Conservation (phyloP, 306 rosid species). For the Cicer arietinum region DNA sequence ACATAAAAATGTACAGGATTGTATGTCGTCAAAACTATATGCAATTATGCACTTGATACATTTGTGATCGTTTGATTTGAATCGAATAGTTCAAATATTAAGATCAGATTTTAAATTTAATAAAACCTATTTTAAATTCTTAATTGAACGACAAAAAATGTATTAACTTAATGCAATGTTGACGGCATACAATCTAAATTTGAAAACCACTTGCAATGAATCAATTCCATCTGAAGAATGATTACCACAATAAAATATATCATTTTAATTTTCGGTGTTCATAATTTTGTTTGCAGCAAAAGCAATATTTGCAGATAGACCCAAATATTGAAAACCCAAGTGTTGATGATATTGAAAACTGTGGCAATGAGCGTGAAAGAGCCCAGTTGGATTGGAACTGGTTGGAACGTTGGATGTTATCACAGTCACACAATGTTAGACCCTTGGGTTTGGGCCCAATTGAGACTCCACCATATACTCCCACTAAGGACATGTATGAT, state of each 20-base stretch:
- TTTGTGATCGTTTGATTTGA: too few relatives aligned
- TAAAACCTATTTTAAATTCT: too few relatives aligned
- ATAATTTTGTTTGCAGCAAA: conserved; percentile 36
- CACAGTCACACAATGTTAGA: conserved; percentile 55
- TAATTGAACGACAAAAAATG: too few relatives aligned
- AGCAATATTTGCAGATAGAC: conserved; percentile 46
- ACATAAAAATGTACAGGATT: too few relatives aligned
- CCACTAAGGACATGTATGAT: conserved; percentile 67
- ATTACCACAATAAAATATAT: background rate
- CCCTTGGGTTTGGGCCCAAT: conserved; percentile 27
- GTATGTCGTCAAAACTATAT: too few relatives aligned
- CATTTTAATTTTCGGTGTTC: background rate
- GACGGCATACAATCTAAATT: too few relatives aligned
- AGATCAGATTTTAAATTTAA: too few relatives aligned
- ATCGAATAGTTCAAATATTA: too few relatives aligned
- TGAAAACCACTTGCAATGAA: too few relatives aligned
- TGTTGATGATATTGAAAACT: conserved; percentile 46
- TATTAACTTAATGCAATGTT: too few relatives aligned
- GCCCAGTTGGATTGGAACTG: conserved; percentile 83
- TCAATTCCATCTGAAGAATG: too few relatives aligned
- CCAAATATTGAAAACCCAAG: conserved; percentile 41
- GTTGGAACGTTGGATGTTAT: conserved; percentile 87
- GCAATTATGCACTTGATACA: too few relatives aligned
- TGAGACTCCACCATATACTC: conserved; percentile 44
- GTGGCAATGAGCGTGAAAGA: conserved; percentile 49